Percentiles rank a stretch among this genome's conserved stretches.
phyloP scores from a whole-genome alignment of 2,329 filamentous ascomycete species.

The Aspergillus phoenicis region DNA sequence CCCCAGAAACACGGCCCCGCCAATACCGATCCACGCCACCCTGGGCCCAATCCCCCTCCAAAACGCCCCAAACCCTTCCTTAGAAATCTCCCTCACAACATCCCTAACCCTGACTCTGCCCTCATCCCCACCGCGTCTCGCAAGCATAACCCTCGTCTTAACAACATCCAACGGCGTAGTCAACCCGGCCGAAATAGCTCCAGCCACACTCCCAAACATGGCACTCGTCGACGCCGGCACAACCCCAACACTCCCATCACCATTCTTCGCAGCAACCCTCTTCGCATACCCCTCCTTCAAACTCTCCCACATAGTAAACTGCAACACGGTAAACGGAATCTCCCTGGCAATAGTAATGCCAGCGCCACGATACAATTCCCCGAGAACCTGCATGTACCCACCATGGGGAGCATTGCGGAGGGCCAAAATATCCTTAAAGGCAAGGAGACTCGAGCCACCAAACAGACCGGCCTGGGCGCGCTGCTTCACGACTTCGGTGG shows the following conservation, averaged over 20 bases:
- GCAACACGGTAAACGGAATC: conserved; percentile 94
- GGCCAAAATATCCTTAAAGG: conserved; percentile 70
- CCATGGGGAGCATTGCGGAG: conserved; percentile 40
- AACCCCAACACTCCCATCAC: background rate
- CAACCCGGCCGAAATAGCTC: conserved; percentile 79
- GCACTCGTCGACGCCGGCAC: conserved; percentile 78
- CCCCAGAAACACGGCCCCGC: conserved; percentile 90
- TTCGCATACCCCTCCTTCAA: conserved; percentile 66
- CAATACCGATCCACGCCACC: conserved; percentile 91
- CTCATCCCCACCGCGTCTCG: conserved; percentile 64
- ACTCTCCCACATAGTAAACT: conserved; percentile 95
- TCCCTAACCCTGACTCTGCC: conserved; percentile 36
- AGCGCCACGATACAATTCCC: conserved; percentile 89
- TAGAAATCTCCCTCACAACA: conserved; percentile 67
- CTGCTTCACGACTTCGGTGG: conserved; percentile 97
- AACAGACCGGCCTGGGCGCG: conserved; percentile 86
- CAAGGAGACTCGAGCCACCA: conserved; percentile 67
- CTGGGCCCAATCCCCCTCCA: conserved; percentile 68
- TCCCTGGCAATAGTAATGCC: conserved; percentile 91
- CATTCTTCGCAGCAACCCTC: conserved; percentile 27
- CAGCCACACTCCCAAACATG: conserved; percentile 79
- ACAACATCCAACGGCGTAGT: conserved; percentile 95
- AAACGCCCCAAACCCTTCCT: conserved; percentile 50
- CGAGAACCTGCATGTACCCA: conserved; percentile 63
- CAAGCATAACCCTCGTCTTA: conserved; percentile 93